Evolutionary conservation across 331 rosid genomes (phyloP), one percentile per base, ranked within the genome.

Genomic region (Malus hybrid): DNA sequence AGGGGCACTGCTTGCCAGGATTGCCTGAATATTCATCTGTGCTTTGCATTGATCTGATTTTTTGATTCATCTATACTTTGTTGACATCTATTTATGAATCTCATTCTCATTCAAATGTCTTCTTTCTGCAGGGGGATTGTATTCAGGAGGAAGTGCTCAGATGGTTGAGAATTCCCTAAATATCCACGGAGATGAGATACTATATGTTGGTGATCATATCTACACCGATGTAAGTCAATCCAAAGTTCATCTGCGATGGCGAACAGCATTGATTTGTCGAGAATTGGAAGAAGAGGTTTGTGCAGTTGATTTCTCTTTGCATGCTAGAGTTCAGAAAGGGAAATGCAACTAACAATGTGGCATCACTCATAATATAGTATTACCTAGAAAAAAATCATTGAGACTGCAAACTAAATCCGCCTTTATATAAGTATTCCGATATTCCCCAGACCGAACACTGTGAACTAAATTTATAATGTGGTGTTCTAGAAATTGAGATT

Each of bases 151-250:
- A 24, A 87, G 96, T 83, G 97, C 99, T 2, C 99, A 92, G 77
- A 92, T 92, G 99, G 85, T 94, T 77, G 99, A 94, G 86, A 90
- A 85, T 50, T 94, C 97, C 42, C 80, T 94, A 59, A 67, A 78
- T 80, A 85, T 91, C 77, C 99, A 92, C 48, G 99, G 99, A 62
- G 99, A 94, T 78, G 99, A 94, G 80, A 94, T 94, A 75, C 76
- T 94, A 78, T 94, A 94, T 80, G 99, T 94, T 52, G 99, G 99
- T 70, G 99, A 94, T 83, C 97, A 94, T 83, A 94, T 94, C 69
- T 94, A 92, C 80, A 94, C 97, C 14, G 99, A 94, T 78, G 99
- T 94, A 57, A 94, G 99, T 82, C 96, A 90, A 80, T 92, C 99
- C 75, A 92, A 94, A 85, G 91, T 94, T 71, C 97, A 94, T 80